Evolutionary conservation across 805 yeast species (phyloP).

Genomic region (Maudiozyma serrabonitensis): DNA sequence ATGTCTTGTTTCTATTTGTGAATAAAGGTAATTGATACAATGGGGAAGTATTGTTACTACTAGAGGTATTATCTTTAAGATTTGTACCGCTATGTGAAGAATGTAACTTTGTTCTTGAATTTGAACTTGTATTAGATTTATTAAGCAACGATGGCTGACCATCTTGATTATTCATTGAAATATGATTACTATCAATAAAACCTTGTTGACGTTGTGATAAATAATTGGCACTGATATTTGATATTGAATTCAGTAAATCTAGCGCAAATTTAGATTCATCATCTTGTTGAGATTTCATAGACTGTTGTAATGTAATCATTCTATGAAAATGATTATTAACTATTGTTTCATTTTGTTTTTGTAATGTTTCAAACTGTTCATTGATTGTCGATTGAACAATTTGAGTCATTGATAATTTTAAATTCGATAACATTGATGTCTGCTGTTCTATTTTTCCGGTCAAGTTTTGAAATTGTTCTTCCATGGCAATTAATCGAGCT

Average conservation of each 20-base stretch:
- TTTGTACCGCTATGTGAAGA: not conserved
- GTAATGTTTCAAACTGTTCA: slow-evolving; percentile 3
- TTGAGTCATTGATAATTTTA: not conserved
- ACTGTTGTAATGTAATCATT: not conserved
- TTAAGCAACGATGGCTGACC: not conserved
- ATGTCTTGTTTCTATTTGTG: slow-evolving; percentile 9
- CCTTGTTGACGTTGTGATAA: slow-evolving; percentile 2
- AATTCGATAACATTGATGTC: not conserved
- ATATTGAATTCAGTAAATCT: slow-evolving; percentile 23
- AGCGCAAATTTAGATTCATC: slow-evolving; percentile 10
- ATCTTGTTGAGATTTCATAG: not conserved
- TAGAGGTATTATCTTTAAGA: not conserved
- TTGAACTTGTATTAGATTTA: not conserved
- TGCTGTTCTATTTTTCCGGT: slow-evolving; percentile 18
- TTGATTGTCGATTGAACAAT: slow-evolving; percentile 4
- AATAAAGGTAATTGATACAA: slow-evolving; percentile 1
- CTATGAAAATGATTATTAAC: slow-evolving; percentile 1
- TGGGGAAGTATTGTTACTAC: not conserved
- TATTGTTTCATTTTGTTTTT: slow-evolving; percentile 2
- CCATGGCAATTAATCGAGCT: slow-evolving; percentile 25
- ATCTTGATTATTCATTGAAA: not conserved
- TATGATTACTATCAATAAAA: not conserved
- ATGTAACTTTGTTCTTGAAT: not conserved
- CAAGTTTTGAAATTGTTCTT: slow-evolving; percentile 22
- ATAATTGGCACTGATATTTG: slow-evolving; percentile 23